These are phyloP conservation scores for Brassica nigra DNA, from an alignment of 345 rosid species.

Conservation along the genomic window DNA sequence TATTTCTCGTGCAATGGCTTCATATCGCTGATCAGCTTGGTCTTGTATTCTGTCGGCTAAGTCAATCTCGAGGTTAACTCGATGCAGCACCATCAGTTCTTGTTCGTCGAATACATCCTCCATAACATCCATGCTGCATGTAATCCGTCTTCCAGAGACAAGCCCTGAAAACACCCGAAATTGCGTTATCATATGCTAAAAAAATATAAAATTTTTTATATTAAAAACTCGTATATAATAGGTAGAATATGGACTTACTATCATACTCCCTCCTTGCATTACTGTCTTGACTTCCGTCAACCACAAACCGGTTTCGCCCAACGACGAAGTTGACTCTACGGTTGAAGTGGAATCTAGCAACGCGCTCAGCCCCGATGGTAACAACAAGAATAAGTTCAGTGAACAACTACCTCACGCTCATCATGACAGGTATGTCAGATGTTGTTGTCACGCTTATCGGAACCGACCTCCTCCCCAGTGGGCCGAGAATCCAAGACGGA, in stretches of 20 bases:
- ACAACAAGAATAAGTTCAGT: not conserved
- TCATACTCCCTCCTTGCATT: not conserved
- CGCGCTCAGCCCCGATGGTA: not conserved
- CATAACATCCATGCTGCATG: no score
- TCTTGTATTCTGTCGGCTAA: no score
- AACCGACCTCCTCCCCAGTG: not conserved
- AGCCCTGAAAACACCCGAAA: no score
- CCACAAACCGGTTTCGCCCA: not conserved
- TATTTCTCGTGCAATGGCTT: no score
- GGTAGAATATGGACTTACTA: not conserved
- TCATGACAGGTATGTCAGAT: not conserved
- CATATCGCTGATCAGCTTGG: no score
- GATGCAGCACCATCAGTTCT: no score
- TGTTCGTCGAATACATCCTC: no score
- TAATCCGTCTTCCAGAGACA: no score
- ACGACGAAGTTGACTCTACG: not conserved
- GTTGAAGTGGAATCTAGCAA: not conserved
- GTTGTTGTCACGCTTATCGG: not conserved
- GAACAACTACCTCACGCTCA: not conserved
- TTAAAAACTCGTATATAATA: no score
- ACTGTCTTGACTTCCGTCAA: not conserved
- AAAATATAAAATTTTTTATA: no score
- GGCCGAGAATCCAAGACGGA: not conserved
- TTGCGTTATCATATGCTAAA: no score
- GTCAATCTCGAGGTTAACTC: no score